Conservation (phyloP, 768 basidiomycete species). For the Tricholoma saponaceum region DNA sequence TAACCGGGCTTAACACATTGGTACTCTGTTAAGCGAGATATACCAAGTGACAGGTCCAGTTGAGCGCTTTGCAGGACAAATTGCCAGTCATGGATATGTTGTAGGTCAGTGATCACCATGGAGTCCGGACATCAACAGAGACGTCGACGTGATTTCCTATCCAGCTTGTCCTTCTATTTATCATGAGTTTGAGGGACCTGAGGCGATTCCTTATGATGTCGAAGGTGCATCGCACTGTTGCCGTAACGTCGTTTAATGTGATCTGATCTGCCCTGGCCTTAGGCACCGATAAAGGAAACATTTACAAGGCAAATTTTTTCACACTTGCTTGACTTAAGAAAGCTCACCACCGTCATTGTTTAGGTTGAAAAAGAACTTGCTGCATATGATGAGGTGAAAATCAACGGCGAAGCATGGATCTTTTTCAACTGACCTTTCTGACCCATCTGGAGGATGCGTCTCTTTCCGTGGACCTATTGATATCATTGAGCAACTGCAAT, state of each 20-base stretch:
- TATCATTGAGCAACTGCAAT: slow-evolving; percentile 76
- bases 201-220: slow-evolving; percentile 82
- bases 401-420: background rate
- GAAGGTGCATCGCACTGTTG: slow-evolving; percentile 48
- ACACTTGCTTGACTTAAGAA: background rate
- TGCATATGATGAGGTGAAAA: slow-evolving; percentile 79
- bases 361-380: slow-evolving; percentile 85
- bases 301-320: slow-evolving; percentile 61
- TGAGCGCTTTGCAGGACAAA: slow-evolving; percentile 86
- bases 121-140: background rate
- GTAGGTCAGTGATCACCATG: slow-evolving; percentile 49
- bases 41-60: slow-evolving; percentile 97
- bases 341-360: slow-evolving; percentile 3
- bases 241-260: background rate
- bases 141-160: background rate
- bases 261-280: background rate
- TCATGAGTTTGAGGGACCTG: slow-evolving; percentile 91
- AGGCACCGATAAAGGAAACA: slow-evolving; percentile 91
- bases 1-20: background rate
- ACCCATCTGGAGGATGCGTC: slow-evolving; percentile 69
- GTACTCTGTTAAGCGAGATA: slow-evolving; percentile 64
- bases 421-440: background rate
- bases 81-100: slow-evolving; percentile 82
- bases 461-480: slow-evolving; percentile 71
- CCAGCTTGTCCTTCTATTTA: slow-evolving; percentile 81